A percentile compares a stretch with the other conserved stretches of the same genome.
phyloP scores from a whole-genome alignment of 1,139 yeast genomes.

The Geotrichum carabidarum region DNA sequence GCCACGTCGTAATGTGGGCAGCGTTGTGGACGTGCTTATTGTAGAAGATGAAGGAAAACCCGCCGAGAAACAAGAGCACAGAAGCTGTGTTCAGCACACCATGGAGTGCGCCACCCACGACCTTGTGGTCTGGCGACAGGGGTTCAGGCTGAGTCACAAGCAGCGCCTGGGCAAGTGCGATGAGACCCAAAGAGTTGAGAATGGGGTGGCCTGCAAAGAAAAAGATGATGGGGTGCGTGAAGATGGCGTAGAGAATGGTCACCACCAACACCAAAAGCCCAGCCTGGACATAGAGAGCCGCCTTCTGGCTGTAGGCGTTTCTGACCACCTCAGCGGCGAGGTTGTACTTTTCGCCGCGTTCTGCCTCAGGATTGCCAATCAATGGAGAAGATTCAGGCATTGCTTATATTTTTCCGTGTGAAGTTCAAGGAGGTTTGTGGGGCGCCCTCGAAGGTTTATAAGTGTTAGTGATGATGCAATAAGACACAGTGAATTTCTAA shows the following conservation, averaged over 20 bases:
- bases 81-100: constrained; percentile 29
- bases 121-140: constrained; percentile 26
- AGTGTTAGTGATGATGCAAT: neutral
- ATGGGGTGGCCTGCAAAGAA: constrained; percentile 30
- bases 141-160: constrained; percentile 29
- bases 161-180: constrained; percentile 25
- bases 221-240: constrained; percentile 22
- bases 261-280: constrained; percentile 22
- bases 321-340: constrained; percentile 11
- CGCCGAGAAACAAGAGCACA: constrained; percentile 24
- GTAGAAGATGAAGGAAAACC: constrained; percentile 27
- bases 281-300: constrained; percentile 23
- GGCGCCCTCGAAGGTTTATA: neutral
- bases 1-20: constrained; percentile 32
- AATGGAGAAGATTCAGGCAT: constrained; percentile 2
- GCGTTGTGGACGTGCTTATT: constrained; percentile 30
- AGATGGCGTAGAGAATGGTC: constrained; percentile 21
- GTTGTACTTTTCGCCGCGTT: neutral
- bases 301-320: constrained; percentile 17
- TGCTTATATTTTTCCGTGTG: neutral
- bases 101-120: constrained; percentile 30
- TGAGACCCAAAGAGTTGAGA: constrained; percentile 26
- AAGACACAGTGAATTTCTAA: constrained; percentile 1
- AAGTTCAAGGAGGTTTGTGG: neutral
- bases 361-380: constrained; percentile 4